Conservation (phyloP, 495 filamentous ascomycete genomes). For the Talaromyces trachyspermus region DNA sequence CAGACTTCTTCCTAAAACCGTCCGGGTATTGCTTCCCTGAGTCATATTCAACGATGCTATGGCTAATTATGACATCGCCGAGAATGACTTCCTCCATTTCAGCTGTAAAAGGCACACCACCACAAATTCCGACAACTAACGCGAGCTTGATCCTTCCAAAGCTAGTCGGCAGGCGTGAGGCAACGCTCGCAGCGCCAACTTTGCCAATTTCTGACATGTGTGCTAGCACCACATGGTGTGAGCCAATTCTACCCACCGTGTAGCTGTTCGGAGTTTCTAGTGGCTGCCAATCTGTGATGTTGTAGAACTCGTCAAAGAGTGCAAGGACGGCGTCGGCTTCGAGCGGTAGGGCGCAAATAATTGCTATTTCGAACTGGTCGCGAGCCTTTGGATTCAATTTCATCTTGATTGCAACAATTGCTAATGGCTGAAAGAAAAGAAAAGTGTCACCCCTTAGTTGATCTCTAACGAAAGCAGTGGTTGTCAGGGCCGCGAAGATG, state of each 20-base stretch:
- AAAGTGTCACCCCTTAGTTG: too few species aligned
- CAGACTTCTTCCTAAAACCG: slow-evolving; percentile 20
- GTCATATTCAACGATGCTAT: slow-evolving; percentile 29
- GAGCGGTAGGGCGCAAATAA: slow-evolving; percentile 21
- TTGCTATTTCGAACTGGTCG: slow-evolving; percentile 16
- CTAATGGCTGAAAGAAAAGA: too few species aligned
- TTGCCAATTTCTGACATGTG: slow-evolving; percentile 29
- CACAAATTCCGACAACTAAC: slow-evolving; percentile 25
- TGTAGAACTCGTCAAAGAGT: slow-evolving; percentile 24
- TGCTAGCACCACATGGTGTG: slow-evolving; percentile 29
- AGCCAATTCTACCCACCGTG: slow-evolving; percentile 26
- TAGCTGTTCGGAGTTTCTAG: slow-evolving; percentile 26
- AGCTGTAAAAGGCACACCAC: slow-evolving; percentile 16
- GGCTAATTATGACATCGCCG: slow-evolving; percentile 41
- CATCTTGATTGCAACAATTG: too few species aligned
- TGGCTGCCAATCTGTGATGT: slow-evolving; percentile 15
- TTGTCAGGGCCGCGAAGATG: too few species aligned
- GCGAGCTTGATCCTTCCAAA: slow-evolving; percentile 17
- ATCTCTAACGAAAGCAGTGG: too few species aligned
- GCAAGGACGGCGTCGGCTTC: slow-evolving; percentile 24
- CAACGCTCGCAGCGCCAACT: slow-evolving; percentile 20
- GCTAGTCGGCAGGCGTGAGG: slow-evolving; percentile 21
- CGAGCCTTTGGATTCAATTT: slow-evolving; percentile 2
- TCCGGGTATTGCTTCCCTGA: slow-evolving; percentile 25
- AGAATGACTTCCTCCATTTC: slow-evolving; percentile 21